Conservation (phyloP, 202 grass and related monocot species). For the Zoysia matrella region DNA sequence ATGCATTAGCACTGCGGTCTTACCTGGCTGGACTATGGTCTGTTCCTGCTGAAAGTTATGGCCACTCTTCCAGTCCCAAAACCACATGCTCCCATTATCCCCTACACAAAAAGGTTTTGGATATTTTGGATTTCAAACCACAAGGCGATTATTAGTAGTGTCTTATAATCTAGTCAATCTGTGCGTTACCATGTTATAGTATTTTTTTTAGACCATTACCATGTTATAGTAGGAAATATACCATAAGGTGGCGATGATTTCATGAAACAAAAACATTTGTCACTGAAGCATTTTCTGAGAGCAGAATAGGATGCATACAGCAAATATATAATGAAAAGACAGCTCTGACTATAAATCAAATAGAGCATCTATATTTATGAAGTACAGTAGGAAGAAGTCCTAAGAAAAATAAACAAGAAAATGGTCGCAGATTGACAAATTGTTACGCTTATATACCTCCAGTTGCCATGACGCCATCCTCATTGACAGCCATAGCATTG, state of each 20-base stretch:
- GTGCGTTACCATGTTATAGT: not conserved
- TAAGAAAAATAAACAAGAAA: not conserved
- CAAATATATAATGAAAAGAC: not conserved
- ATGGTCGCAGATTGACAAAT: not conserved
- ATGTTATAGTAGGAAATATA: too few relatives aligned
- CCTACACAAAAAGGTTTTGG: constrained; percentile 51
- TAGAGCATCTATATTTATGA: too few relatives aligned
- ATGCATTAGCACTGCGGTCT: constrained; percentile 10
- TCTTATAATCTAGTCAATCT: not conserved
- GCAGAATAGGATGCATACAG: not conserved
- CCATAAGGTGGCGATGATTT: too few relatives aligned
- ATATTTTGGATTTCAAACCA: not conserved
- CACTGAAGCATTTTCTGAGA: too few relatives aligned
- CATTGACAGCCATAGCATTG: constrained; percentile 97
- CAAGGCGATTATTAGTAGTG: not conserved
- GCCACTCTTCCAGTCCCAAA: constrained; percentile 99
- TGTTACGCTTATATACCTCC: constrained; percentile 56
- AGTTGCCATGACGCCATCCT: constrained; percentile 93
- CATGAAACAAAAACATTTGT: too few relatives aligned
- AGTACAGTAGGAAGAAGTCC: not conserved
- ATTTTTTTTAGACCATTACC: too few relatives aligned
- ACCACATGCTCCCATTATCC: constrained; percentile 99
- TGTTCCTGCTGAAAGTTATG: constrained; percentile 96
- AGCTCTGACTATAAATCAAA: too few relatives aligned
- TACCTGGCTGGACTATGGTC: constrained; percentile 97